Conservation (phyloP, 1,284 basidiomycete genomes). For the Tilletiopsis washingtonensis region DNA sequence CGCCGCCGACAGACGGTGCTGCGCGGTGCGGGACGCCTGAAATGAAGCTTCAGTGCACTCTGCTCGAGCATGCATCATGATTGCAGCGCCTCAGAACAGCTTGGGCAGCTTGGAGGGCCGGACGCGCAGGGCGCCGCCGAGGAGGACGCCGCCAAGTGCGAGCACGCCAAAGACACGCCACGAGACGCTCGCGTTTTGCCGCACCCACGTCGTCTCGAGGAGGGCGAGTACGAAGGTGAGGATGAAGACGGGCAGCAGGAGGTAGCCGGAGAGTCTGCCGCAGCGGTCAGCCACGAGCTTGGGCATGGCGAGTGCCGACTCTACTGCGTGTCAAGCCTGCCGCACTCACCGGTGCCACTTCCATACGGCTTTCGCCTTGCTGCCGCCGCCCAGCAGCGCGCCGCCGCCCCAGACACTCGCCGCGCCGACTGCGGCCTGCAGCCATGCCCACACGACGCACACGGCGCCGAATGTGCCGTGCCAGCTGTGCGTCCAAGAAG, state of each 20-base stretch:
- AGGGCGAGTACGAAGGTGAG: constrained; percentile 15
- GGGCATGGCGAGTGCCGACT: background rate
- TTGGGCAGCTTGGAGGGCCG: constrained; percentile 18
- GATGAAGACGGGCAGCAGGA: constrained; percentile 22
- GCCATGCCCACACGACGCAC: constrained; percentile 18
- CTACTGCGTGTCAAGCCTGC: background rate
- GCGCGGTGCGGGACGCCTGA: no score
- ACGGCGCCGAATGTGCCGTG: constrained; percentile 27
- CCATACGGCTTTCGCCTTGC: constrained; percentile 21
- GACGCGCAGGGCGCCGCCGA: constrained; percentile 7
- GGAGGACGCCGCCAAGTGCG: background rate
- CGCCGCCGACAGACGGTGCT: constrained; percentile 13
- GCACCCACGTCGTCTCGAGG: constrained; percentile 24
- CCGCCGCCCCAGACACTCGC: constrained; percentile 29
- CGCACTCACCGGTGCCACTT: constrained; percentile 22
- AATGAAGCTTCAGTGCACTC: no score
- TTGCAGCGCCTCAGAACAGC: no score
- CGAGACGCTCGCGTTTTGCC: constrained; percentile 4
- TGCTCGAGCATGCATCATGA: no score
- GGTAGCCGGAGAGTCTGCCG: constrained; percentile 20
- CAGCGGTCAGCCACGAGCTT: background rate
- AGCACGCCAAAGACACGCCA: constrained; percentile 5
- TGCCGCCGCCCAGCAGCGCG: constrained; percentile 18
- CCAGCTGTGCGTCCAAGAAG: no score
- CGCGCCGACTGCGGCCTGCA: constrained; percentile 27